A percentile compares a stretch with the other conserved stretches of the same genome.
Evolutionary conservation across 345 rosid species (phyloP).

Genomic region (Chamaenerion angustifolium): DNA sequence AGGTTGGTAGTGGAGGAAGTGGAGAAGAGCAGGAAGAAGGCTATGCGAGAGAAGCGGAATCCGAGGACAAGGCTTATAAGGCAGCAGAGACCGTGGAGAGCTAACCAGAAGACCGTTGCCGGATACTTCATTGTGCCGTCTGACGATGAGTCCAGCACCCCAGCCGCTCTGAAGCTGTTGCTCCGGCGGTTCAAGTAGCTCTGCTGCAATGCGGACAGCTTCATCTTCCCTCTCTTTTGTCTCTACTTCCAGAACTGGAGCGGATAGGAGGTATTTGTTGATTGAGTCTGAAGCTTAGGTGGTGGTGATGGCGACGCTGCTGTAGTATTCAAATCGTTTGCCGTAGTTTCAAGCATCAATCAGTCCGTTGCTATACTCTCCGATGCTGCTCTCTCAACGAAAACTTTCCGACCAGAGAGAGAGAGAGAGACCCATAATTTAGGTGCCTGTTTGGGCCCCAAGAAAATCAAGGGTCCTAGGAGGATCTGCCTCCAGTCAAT

Average conservation of each 20-base stretch:
- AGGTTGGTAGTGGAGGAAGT: conserved; percentile 31
- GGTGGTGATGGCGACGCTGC: too few species aligned
- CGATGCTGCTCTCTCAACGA: too few species aligned
- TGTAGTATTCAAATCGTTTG: too few species aligned
- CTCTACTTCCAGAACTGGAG: conserved; percentile 7
- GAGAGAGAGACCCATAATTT: too few species aligned
- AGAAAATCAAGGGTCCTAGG: too few species aligned
- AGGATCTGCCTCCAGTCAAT: too few species aligned
- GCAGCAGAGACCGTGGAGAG: conserved; percentile 71
- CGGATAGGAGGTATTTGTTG: too few species aligned
- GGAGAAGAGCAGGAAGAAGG: conserved; percentile 82
- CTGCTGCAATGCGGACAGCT: conserved; percentile 75
- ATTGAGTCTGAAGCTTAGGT: too few species aligned
- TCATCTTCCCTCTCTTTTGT: conserved; percentile 30
- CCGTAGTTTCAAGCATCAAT: too few species aligned
- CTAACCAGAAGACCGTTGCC: conserved; percentile 58
- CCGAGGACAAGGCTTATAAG: conserved; percentile 81
- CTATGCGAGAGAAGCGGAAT: conserved; percentile 81
- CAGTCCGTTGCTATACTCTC: too few species aligned
- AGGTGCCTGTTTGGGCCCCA: too few species aligned
- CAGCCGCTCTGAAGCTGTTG: conserved; percentile 41
- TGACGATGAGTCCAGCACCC: conserved; percentile 45
- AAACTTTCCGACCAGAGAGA: too few species aligned
- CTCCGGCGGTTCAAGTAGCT: conserved; percentile 68
- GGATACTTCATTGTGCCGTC: conserved; percentile 52